Base-by-base conservation (phyloP, 768 basidiomycete species). In the Rossbeevera mucosa region DNA sequence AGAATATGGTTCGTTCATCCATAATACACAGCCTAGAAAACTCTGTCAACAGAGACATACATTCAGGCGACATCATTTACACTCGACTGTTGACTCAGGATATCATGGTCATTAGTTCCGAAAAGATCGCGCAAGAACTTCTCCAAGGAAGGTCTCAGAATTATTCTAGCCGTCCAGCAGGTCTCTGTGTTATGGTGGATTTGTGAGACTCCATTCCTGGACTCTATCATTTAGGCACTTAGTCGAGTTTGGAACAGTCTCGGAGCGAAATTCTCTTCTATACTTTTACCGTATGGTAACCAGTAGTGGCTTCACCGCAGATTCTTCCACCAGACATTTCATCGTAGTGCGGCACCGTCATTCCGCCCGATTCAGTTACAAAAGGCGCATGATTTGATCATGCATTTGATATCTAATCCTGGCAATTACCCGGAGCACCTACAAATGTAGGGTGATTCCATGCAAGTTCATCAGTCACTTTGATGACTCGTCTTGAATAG, bases 361-460 rank as follows among this genome's bases (percentile, higher is more conserved):
- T 75, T 68, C 49, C 61, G 57, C 30, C 69, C 72, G 6, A 52
- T 68, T 14, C 75, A 76, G 44, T 52, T 62, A 21, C 57, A 61
- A 30, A 73, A 70, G 50, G 57, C 66, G 3, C 64, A 66, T 44
- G 59, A 64, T 6, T 51, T 75, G 25, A 57, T 76, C 9, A 53
- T 50, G n/a, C 57, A 58, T 20, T 40, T 76, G 22, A 24, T 64
- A 16, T 46, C 29, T 1, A 53, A 47, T 16, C 64, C 71, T 3
- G 59, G 43, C 2, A 56, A 60, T 13, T 61, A 64, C 44, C 14
- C 12, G 9, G 44, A 41, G 12, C 67, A 73, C 46, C 18, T 61
- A 1, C 53, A 66, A 18, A 7, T 33, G 62, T 65, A 36, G 52
- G 63, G 2, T 21, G 9, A 6, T 25, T 20, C 1, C 4, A 7